Evolutionary conservation across 1,284 basidiomycete species (phyloP).

Genomic region (Cutaneotrichosporon sp.): DNA sequence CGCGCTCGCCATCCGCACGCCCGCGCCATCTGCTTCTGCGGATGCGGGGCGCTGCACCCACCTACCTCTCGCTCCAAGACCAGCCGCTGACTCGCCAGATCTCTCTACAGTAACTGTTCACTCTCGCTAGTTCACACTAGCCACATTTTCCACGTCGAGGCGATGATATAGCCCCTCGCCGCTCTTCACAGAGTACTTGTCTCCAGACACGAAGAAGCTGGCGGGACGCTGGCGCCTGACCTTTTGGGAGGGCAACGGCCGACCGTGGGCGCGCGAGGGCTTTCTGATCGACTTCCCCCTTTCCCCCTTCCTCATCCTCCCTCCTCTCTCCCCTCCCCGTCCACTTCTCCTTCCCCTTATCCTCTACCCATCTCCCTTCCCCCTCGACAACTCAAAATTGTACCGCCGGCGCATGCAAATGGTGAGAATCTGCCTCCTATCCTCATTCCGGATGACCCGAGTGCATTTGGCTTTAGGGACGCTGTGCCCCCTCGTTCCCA

Average conservation of each 20-base stretch:
- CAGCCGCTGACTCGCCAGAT: conserved; percentile 27
- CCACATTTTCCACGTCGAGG: conserved; percentile 55
- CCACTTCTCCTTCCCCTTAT: conserved; percentile 4
- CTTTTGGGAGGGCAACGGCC: conserved; percentile 29
- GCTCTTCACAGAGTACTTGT: conserved; percentile 53
- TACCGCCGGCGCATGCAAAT: conserved; percentile 1
- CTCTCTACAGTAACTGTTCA: conserved; percentile 52
- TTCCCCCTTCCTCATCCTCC: conserved; percentile 2
- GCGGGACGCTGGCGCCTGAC: conserved; percentile 35
- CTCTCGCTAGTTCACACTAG: conserved; percentile 54
- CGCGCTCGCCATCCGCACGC: not conserved
- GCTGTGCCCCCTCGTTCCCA: conserved; percentile 13
- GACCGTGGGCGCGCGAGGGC: conserved; percentile 47
- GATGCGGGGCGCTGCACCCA: not conserved
- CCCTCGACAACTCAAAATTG: conserved; percentile 1
- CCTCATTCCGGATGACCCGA: conserved; percentile 46
- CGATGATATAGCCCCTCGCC: conserved; percentile 51
- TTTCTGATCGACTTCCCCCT: conserved; percentile 51
- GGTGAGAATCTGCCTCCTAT: conserved; percentile 7
- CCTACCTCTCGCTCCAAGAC: not conserved
- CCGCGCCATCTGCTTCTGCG: not conserved
- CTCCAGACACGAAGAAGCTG: conserved; percentile 49
- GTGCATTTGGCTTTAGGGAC: conserved; percentile 55
- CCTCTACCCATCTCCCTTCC: conserved; percentile 7
- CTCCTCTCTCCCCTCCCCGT: not conserved